Evolutionary conservation across 169 alveolate species (phyloP).

Genomic region (Perkinsus marinus): DNA sequence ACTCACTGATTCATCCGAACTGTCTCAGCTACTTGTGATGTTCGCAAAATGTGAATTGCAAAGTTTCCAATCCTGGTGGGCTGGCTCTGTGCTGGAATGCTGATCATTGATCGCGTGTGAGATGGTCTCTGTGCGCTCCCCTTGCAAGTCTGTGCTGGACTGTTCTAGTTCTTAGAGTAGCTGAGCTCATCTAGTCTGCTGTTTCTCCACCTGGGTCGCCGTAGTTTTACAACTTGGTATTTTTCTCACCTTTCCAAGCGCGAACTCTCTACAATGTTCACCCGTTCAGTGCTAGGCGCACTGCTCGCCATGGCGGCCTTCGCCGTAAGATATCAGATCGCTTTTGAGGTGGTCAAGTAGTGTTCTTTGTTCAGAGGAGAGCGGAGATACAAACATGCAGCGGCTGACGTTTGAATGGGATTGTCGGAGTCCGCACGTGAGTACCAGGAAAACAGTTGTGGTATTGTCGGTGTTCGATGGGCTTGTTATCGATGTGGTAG

Average conservation of each 20-base stretch:
- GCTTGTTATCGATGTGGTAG: too few species aligned
- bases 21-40: not conserved
- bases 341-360: not conserved
- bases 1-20: not conserved
- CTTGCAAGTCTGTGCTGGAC: too few species aligned
- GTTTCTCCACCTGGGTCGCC: not conserved
- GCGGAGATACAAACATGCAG: not conserved
- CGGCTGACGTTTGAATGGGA: not conserved
- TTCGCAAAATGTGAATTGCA: not conserved
- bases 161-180: too few species aligned
- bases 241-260: not conserved
- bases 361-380: not conserved
- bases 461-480: too few species aligned
- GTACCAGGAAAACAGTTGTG: not conserved
- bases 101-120: not conserved
- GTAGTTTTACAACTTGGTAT: not conserved
- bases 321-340: not conserved
- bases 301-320: not conserved
- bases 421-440: not conserved
- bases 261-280: not conserved
- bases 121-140: not conserved
- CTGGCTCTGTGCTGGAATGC: not conserved
- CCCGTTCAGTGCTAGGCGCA: not conserved
- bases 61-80: not conserved
- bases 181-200: too few species aligned